Evolutionary conservation across 768 basidiomycete genomes (phyloP).

Genomic region (Termitomyces sp.): DNA sequence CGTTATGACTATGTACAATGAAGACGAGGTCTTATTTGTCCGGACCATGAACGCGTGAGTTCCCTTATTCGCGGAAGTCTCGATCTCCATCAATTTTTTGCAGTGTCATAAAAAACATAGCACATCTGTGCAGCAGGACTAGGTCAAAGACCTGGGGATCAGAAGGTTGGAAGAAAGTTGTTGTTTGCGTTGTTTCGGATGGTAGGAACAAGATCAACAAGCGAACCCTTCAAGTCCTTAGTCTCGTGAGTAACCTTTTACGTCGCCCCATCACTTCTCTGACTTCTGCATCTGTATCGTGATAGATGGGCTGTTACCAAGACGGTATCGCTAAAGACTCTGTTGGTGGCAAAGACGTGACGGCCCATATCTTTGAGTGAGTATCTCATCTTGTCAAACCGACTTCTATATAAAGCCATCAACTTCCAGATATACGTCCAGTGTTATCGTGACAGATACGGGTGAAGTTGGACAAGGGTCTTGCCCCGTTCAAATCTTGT

Average conservation of each 20-base stretch:
- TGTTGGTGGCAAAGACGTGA: constrained; percentile 84
- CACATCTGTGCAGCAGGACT: constrained; percentile 65
- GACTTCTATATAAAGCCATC: neutral
- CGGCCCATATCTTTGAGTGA: constrained; percentile 90
- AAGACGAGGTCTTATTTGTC: constrained; percentile 75
- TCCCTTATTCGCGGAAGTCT: neutral
- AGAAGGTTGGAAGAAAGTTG: constrained; percentile 87
- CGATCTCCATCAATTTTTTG: constrained; percentile 3
- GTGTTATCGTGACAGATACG: constrained; percentile 68
- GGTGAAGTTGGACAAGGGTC: constrained; percentile 75
- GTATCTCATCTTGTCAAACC: constrained; percentile 13
- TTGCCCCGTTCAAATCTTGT: constrained; percentile 82
- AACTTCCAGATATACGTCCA: constrained; percentile 61
- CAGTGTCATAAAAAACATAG: constrained; percentile 83
- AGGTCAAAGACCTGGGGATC: constrained; percentile 81
- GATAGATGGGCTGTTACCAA: constrained; percentile 83
- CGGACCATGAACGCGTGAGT: constrained; percentile 82
- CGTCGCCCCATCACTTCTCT: neutral
- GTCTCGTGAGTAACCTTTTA: constrained; percentile 44
- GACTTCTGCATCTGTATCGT: neutral
- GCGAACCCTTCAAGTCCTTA: constrained; percentile 85
- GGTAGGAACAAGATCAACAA: constrained; percentile 86
- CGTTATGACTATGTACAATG: constrained; percentile 97
- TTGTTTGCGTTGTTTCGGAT: constrained; percentile 84
- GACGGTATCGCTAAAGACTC: constrained; percentile 89